A percentile compares a stretch with the other conserved stretches of the same genome.
phyloP scores from a whole-genome alignment of 2,329 filamentous ascomycete genomes.

The Rosellinia necatrix region DNA sequence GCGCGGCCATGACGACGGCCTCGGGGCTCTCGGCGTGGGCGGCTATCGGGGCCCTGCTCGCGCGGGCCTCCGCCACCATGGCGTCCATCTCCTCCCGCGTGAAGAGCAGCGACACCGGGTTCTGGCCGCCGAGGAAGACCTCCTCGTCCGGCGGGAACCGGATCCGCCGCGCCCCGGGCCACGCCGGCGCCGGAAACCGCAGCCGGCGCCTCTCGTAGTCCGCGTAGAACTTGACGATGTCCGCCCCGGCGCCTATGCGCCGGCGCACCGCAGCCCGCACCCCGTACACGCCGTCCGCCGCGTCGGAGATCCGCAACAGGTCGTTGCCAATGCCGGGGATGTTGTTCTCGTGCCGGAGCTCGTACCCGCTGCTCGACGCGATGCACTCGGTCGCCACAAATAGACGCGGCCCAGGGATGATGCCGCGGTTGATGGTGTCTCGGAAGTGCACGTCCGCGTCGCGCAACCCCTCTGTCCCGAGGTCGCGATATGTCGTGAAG shows the following conservation, averaged over 20 bases:
- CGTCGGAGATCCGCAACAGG: constrained; percentile 47
- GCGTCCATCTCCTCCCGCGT: constrained; percentile 54
- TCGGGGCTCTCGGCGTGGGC: constrained; percentile 49
- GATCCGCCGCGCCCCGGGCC: constrained; percentile 39
- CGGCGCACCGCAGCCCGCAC: constrained; percentile 52
- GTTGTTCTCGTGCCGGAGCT: constrained; percentile 52
- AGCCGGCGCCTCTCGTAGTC: constrained; percentile 52
- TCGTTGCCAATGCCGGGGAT: constrained; percentile 37
- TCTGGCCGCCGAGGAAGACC: constrained; percentile 34
- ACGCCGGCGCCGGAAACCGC: constrained; percentile 44
- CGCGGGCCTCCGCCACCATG: constrained; percentile 52
- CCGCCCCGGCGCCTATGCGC: constrained; percentile 53
- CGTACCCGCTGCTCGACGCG: constrained; percentile 55
- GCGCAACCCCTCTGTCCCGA: constrained; percentile 57
- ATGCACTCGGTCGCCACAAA: constrained; percentile 59
- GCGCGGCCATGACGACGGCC: constrained; percentile 51
- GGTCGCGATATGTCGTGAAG: constrained; percentile 63
- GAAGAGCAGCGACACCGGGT: constrained; percentile 52
- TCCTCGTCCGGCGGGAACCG: constrained; percentile 43
- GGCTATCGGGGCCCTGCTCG: constrained; percentile 48
- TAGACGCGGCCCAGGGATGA: constrained; percentile 58
- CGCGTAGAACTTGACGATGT: constrained; percentile 57
- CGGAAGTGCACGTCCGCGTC: constrained; percentile 56
- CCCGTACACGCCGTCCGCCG: constrained; percentile 53
- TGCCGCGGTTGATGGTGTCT: constrained; percentile 58